Percentiles rank a stretch among this genome's conserved stretches.
Evolutionary conservation across 2,329 filamentous ascomycete species (phyloP).

Genomic region (Penicillium corylophilum): DNA sequence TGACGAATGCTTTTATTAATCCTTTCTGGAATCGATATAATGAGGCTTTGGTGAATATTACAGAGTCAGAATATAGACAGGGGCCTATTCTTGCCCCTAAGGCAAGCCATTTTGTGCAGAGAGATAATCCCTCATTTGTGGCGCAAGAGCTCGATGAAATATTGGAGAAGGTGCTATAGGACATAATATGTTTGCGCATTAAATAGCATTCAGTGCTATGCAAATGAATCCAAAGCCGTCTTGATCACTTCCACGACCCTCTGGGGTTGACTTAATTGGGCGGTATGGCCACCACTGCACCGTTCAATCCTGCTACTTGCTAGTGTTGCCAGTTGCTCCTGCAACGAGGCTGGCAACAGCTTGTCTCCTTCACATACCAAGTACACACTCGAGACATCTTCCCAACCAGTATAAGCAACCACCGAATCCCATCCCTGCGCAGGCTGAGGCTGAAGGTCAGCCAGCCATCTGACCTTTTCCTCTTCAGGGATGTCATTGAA

Average conservation of each 20-base stretch:
- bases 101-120: too few species aligned
- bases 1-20: too few species aligned
- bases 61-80: too few species aligned
- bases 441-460: not conserved
- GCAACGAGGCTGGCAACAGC: not conserved
- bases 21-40: too few species aligned
- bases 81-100: too few species aligned
- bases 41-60: too few species aligned
- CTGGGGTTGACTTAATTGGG: not conserved
- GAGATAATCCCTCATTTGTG: too few species aligned
- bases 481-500: not conserved
- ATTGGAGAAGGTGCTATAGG: too few species aligned
- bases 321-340: not conserved
- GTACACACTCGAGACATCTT: conserved; percentile 1
- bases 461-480: conserved; percentile 1
- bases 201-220: too few species aligned
- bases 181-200: too few species aligned
- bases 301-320: not conserved
- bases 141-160: too few species aligned
- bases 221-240: too few species aligned
- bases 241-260: not conserved
- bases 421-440: not conserved
- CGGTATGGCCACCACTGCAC: conserved; percentile 1
- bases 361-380: conserved; percentile 2
- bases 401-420: not conserved